These are phyloP conservation scores for Chalara sp. DNA, from an alignment of 2,329 filamentous ascomycete species.

Conservation along the genomic window DNA sequence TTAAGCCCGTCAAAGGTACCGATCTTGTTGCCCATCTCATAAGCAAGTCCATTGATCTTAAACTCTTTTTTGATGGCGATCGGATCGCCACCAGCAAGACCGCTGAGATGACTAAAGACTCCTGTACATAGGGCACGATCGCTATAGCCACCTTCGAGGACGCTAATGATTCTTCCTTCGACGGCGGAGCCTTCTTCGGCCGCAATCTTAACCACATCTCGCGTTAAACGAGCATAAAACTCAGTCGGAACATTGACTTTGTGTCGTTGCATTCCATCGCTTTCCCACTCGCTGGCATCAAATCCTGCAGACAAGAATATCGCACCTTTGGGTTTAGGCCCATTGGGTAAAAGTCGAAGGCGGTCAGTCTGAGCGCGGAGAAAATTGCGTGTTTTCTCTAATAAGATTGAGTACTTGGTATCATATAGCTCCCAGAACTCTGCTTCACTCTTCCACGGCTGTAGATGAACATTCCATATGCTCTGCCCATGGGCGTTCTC, in stretches of 20 bases:
- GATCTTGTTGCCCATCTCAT: slow-evolving; percentile 51
- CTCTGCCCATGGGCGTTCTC: slow-evolving; percentile 91
- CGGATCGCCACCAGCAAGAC: slow-evolving; percentile 57
- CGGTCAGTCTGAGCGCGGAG: slow-evolving; percentile 66
- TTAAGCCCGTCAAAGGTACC: slow-evolving; percentile 31
- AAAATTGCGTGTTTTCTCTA: slow-evolving; percentile 76
- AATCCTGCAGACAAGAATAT: slow-evolving; percentile 96
- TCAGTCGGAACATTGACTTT: slow-evolving; percentile 93
- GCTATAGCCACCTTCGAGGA: slow-evolving; percentile 93
- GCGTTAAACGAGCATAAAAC: slow-evolving; percentile 88
- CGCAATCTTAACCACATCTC: slow-evolving; percentile 76
- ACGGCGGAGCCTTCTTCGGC: slow-evolving; percentile 71
- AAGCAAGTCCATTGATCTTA: slow-evolving; percentile 40
- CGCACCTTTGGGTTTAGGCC: slow-evolving; percentile 66
- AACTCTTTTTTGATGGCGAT: slow-evolving; percentile 30
- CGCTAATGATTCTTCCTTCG: slow-evolving; percentile 83
- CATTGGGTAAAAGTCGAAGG: slow-evolving; percentile 47
- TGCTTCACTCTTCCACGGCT: slow-evolving; percentile 72
- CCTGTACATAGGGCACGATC: slow-evolving; percentile 85
- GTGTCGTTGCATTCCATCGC: slow-evolving; percentile 88
- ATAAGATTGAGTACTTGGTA: slow-evolving; percentile 64
- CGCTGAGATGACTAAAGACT: slow-evolving; percentile 82
- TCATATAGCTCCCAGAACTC: slow-evolving; percentile 92
- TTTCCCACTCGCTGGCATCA: slow-evolving; percentile 94
- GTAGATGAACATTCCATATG: slow-evolving; percentile 92